These are phyloP conservation scores for Fusarium protoensiforme DNA, from an alignment of 2,329 filamentous ascomycete species.

Conservation along the genomic window DNA sequence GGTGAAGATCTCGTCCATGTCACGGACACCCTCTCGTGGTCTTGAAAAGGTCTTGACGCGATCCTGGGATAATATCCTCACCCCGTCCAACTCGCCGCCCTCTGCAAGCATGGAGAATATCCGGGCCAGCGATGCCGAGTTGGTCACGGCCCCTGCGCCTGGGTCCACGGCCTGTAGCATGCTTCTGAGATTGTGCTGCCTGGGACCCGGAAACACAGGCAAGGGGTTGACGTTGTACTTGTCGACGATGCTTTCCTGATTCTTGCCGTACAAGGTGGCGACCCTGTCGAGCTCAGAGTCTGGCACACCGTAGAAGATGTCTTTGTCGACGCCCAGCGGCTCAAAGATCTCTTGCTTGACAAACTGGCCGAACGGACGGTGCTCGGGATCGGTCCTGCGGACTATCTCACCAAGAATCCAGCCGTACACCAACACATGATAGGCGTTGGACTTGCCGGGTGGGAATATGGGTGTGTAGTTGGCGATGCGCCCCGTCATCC, in stretches of 20 bases:
- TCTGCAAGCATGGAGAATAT: conserved; percentile 17
- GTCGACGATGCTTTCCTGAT: not conserved
- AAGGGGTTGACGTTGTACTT: not conserved
- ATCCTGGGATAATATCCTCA: not conserved
- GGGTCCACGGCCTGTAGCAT: conserved; percentile 14
- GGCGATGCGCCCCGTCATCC: conserved; percentile 9
- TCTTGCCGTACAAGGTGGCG: conserved; percentile 9
- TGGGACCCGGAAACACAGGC: not conserved
- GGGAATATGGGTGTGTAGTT: conserved; percentile 1
- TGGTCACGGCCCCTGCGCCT: conserved; percentile 8
- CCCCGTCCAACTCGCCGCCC: conserved; percentile 4
- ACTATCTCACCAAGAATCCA: conserved; percentile 16
- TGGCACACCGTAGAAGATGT: conserved; percentile 6
- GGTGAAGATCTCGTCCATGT: not conserved
- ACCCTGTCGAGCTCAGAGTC: conserved; percentile 5
- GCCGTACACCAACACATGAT: conserved; percentile 15
- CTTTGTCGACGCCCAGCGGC: conserved; percentile 1
- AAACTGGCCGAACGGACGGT: conserved; percentile 1
- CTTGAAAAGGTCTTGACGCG: not conserved
- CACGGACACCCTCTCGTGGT: not conserved
- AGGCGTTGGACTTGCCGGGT: conserved; percentile 15
- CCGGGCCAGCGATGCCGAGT: not conserved
- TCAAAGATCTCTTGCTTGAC: conserved; percentile 7
- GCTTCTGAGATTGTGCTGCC: conserved; percentile 9
- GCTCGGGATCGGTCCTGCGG: conserved; percentile 6